Evolutionary conservation across 352 stramenopile species (phyloP), one percentile per base, ranked within the genome.

Genomic region (Globisporangium nagaii): DNA sequence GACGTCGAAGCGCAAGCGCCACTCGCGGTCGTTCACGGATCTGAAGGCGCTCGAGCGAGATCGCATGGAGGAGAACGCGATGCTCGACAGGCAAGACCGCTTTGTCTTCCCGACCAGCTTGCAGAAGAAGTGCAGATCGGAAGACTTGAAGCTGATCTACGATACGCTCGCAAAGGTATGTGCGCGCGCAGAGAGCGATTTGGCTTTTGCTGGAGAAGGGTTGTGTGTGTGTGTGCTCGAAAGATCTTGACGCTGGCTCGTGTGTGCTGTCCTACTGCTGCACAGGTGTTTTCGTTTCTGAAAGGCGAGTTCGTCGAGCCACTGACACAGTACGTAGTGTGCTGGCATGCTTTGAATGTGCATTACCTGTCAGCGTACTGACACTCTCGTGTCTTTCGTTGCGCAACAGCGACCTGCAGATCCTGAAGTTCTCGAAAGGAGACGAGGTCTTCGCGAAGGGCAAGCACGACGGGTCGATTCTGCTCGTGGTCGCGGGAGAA

Each of bases 141-240:
- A 90, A 57, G 83, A 90, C 52, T 64, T 87, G 58, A 90, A 89
- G 62, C 70, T 84, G 41, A 78, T 90, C 54, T 93, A 90, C 34
- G 78, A 93, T 43, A 80, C 78, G 32, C 56, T 93, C 28, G 81
- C 82, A 28, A 87, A 88, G 68, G 76, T 77, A 31, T 41, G 19
- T n/a, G 8, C 4, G 45, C 28, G 11, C 35, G 25, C 17, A 36
- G 43, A 22, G 36, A 25, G 43, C 17, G 17, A 24, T 49, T 36
- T n/a, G n/a, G 25, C 9, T 32, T 15, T 49, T 49, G 2, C 17
- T 31, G 5, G 46, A 13, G 15, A 43, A n/a, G n/a, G n/a, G n/a
- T 20, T 40, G 31, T 10, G 4, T 35, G 22, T 46, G 10, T 39
- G 4, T 34, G 30, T 13, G 25, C n/a, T n/a, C n/a, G n/a, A n/a